Evolutionary conservation across 257 asterid genomes (phyloP).

Genomic region (Thymus quinquecostatus): DNA sequence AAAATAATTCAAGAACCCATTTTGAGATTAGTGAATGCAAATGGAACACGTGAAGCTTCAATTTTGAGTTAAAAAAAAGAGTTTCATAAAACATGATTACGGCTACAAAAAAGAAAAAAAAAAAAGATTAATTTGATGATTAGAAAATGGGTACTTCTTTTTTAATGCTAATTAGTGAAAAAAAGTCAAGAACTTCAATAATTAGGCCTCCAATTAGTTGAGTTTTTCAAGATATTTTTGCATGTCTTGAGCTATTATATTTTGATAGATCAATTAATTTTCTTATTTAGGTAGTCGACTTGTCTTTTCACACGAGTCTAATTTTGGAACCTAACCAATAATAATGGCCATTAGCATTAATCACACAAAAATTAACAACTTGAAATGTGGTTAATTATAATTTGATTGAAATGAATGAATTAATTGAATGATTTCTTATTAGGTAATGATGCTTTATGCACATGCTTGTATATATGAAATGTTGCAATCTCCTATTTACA

Average conservation of each 20-base stretch:
- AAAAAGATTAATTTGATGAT: constrained; percentile 3
- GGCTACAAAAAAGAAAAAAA: background rate
- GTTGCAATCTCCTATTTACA: background rate
- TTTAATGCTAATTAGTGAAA: background rate
- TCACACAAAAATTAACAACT: background rate
- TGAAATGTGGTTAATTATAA: background rate
- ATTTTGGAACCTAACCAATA: constrained; percentile 18
- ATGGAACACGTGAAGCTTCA: constrained; percentile 23
- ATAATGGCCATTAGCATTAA: constrained; percentile 16
- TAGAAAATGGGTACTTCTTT: constrained; percentile 17
- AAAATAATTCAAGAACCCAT: background rate
- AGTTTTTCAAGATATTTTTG: constrained; percentile 14
- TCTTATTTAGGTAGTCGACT: constrained; percentile 27
- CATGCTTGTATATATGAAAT: constrained; percentile 13
- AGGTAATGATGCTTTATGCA: constrained; percentile 20
- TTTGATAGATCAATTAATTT: constrained; percentile 34
- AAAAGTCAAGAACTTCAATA: constrained; percentile 22
- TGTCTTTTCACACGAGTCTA: constrained; percentile 31
- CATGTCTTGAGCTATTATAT: constrained; percentile 13
- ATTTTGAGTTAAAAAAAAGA: background rate
- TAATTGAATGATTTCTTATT: constrained; percentile 10
- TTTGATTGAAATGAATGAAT: constrained; percentile 13
- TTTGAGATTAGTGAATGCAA: constrained; percentile 10
- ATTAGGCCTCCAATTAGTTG: constrained; percentile 32
- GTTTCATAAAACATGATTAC: background rate